Conservation (phyloP, 1,139 yeast genomes). For the Geotrichum bryndzae region DNA sequence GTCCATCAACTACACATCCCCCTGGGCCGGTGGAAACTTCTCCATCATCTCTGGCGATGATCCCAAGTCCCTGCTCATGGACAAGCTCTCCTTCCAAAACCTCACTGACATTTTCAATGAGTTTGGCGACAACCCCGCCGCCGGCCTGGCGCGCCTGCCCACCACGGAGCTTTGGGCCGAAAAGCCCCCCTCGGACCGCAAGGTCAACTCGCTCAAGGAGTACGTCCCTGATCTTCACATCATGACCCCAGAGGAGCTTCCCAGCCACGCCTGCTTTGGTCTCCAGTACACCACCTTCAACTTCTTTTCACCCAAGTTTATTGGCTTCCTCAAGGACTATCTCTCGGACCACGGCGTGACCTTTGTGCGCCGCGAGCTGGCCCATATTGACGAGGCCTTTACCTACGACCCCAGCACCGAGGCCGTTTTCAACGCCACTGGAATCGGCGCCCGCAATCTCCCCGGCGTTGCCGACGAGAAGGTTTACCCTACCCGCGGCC, state of each 20-base stretch:
- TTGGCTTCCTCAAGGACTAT: constrained; percentile 42
- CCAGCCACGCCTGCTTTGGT: constrained; percentile 49
- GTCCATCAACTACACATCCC: constrained; percentile 63
- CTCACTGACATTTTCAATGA: constrained; percentile 41
- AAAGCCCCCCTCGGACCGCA: constrained; percentile 27
- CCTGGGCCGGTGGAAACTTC: constrained; percentile 61
- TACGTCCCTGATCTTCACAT: constrained; percentile 42
- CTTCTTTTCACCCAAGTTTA: constrained; percentile 59
- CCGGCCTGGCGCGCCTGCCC: constrained; percentile 51
- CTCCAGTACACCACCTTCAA: constrained; percentile 54
- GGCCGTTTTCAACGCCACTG: constrained; percentile 62
- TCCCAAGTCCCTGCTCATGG: constrained; percentile 46
- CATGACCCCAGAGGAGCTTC: constrained; percentile 34
- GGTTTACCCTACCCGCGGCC: constrained; percentile 63
- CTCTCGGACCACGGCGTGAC: constrained; percentile 45
- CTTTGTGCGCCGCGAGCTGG: constrained; percentile 42
- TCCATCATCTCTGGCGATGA: constrained; percentile 61
- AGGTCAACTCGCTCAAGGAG: constrained; percentile 42
- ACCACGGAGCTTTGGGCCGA: constrained; percentile 52
- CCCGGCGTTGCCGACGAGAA: constrained; percentile 53
- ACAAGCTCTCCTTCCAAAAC: constrained; percentile 50
- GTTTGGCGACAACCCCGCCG: constrained; percentile 44
- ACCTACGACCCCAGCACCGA: constrained; percentile 32
- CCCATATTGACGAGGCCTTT: constrained; percentile 53
- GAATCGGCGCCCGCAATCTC: constrained; percentile 53